Conservation (phyloP, 495 filamentous ascomycete species). For the Extremus antarcticus region DNA sequence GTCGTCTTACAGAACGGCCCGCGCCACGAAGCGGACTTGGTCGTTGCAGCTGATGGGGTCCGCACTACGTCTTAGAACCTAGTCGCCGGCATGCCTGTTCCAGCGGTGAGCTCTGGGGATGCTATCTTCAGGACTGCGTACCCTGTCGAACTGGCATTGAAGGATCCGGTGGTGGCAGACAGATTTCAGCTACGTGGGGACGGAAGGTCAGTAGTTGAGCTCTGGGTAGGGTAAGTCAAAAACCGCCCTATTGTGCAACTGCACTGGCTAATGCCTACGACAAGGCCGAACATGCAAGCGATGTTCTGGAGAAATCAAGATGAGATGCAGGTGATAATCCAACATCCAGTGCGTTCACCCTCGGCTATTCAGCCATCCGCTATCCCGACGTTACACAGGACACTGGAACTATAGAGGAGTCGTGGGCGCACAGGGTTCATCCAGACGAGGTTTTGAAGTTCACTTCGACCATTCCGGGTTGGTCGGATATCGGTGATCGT, state of each 20-base stretch:
- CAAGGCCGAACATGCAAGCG: background rate
- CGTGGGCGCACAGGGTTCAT: conserved; percentile 42
- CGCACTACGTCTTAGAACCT: conserved; percentile 17
- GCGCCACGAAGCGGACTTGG: conserved; percentile 39
- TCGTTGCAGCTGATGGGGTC: conserved; percentile 50
- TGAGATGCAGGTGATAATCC: conserved; percentile 2
- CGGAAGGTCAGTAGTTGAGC: background rate
- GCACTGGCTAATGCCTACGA: background rate
- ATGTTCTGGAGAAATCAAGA: conserved; percentile 4
- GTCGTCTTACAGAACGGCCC: conserved; percentile 40
- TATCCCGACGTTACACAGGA: background rate
- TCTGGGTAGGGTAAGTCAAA: conserved; percentile 4
- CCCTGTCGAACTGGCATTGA: conserved; percentile 1
- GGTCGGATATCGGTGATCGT: conserved; percentile 23
- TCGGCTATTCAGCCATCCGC: background rate
- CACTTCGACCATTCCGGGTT: conserved; percentile 37
- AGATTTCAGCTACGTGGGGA: background rate
- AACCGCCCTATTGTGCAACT: background rate
- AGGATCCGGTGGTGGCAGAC: conserved; percentile 1
- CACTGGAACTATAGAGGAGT: conserved; percentile 22
- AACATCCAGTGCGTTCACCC: background rate
- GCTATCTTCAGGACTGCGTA: conserved; percentile 4
- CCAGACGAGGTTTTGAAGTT: conserved; percentile 41
- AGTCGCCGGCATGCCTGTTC: background rate
- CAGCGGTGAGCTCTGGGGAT: background rate